Percentiles rank a stretch among this genome's conserved stretches.
Conservation (phyloP, 2,329 filamentous ascomycete species). For the Monosporascus sp. region DNA sequence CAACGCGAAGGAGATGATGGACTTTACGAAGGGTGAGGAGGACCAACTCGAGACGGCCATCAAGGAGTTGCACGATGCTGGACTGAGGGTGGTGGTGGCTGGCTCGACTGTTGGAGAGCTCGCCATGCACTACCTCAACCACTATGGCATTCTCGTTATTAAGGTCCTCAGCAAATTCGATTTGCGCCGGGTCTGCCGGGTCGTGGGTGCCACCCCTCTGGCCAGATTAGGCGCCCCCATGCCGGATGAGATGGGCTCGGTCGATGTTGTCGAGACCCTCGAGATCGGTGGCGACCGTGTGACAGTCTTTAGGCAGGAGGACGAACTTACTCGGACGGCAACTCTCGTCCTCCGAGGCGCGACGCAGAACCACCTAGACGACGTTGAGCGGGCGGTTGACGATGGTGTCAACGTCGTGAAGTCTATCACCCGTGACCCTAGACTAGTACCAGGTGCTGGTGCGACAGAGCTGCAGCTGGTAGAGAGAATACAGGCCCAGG, state of each 20-base stretch:
- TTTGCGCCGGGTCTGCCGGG: conserved; percentile 86
- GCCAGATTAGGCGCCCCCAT: conserved; percentile 94
- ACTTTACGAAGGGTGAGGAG: conserved; percentile 98
- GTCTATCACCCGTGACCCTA: conserved; percentile 89
- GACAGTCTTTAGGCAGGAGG: conserved; percentile 96
- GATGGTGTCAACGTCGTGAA: conserved; percentile 99
- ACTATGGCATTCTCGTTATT: conserved; percentile 91
- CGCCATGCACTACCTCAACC: conserved; percentile 95
- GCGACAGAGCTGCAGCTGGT: conserved; percentile 92
- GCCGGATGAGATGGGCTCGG: conserved; percentile 98
- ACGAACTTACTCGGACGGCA: conserved; percentile 84
- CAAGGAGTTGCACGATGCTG: conserved; percentile 94
- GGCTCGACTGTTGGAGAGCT: conserved; percentile 93
- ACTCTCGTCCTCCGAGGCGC: conserved; percentile 92
- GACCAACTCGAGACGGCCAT: conserved; percentile 81
- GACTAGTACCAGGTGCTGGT: conserved; percentile 88
- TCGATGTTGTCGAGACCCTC: conserved; percentile 93
- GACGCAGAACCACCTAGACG: conserved; percentile 96
- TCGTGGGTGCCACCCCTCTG: conserved; percentile 93
- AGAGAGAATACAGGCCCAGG: conserved; percentile 83
- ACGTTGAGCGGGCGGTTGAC: conserved; percentile 93
- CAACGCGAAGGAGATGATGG: conserved; percentile 97
- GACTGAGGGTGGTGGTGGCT: conserved; percentile 84
- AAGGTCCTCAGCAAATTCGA: conserved; percentile 98
- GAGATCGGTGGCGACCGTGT: conserved; percentile 98